These are phyloP conservation scores for Bullera alba DNA, from an alignment of 768 basidiomycete species.

Conservation along the genomic window DNA sequence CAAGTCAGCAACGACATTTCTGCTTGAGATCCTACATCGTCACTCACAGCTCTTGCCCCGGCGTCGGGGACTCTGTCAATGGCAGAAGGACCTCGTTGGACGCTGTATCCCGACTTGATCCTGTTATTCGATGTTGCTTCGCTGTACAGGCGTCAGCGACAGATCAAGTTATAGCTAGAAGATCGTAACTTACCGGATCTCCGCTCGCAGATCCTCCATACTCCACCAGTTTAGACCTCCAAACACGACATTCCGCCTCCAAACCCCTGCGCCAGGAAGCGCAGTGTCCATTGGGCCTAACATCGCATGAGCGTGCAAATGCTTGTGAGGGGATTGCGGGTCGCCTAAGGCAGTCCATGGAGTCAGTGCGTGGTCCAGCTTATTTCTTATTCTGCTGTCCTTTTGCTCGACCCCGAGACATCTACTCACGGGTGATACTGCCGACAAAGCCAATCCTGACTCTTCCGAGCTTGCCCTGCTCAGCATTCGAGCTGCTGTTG, in stretches of 20 bases:
- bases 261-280: slow-evolving; percentile 28
- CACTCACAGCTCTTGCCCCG: slow-evolving; percentile 46
- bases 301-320: slow-evolving; percentile 34
- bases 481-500: slow-evolving; percentile 13
- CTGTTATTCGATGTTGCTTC: slow-evolving; percentile 77
- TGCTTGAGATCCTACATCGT: background rate
- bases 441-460: slow-evolving; percentile 27
- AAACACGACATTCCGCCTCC: slow-evolving; percentile 32
- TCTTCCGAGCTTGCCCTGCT: slow-evolving; percentile 11
- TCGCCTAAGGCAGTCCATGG: no score
- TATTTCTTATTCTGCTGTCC: background rate
- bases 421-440: slow-evolving; percentile 19
- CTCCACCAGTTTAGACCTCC: slow-evolving; percentile 32
- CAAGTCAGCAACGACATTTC: background rate
- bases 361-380: no score
- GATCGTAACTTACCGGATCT: slow-evolving; percentile 30
- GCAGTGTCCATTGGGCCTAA: slow-evolving; percentile 25
- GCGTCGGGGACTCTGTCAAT: slow-evolving; percentile 69
- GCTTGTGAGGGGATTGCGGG: slow-evolving; percentile 30
- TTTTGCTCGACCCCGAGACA: background rate
- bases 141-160: slow-evolving; percentile 46
- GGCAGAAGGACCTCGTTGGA: slow-evolving; percentile 56
- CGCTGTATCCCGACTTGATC: slow-evolving; percentile 64
- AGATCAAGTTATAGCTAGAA: background rate
- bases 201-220: slow-evolving; percentile 33